Percentiles rank a stretch among this genome's conserved stretches.
Evolutionary conservation across 805 yeast species (phyloP).

Genomic region (Vanderwaltozyma polyspora): DNA sequence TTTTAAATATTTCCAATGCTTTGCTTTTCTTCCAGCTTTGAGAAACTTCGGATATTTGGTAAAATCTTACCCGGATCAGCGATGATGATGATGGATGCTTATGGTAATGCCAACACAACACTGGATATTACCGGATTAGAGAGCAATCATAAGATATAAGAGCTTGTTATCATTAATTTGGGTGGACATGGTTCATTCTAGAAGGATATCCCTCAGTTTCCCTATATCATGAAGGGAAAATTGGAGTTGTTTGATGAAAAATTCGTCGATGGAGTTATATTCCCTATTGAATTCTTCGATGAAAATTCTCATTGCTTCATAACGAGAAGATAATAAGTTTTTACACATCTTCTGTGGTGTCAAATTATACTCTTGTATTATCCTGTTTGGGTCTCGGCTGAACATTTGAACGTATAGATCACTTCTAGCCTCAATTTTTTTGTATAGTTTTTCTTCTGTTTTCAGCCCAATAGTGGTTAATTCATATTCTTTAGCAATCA

Average conservation of each 20-base stretch:
- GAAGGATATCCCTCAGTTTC: slow-evolving; percentile 26
- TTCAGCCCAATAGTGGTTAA: slow-evolving; percentile 54
- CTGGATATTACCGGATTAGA: too few relatives aligned
- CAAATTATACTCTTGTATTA: slow-evolving; percentile 18
- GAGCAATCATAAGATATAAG: too few relatives aligned
- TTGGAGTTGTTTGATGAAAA: slow-evolving; percentile 34
- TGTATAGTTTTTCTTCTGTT: slow-evolving; percentile 29
- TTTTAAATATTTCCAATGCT: too few relatives aligned
- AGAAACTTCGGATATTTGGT: too few relatives aligned
- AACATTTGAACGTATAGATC: slow-evolving; percentile 26
- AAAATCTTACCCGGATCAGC: too few relatives aligned
- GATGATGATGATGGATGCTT: too few relatives aligned
- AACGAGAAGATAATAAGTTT: slow-evolving; percentile 50
- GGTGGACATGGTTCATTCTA: slow-evolving; percentile 12
- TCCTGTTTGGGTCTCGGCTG: slow-evolving; percentile 18
- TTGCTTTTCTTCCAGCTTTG: too few relatives aligned
- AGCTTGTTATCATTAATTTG: too few relatives aligned
- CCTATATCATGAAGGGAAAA: slow-evolving; percentile 36
- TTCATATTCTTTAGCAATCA: slow-evolving; percentile 66
- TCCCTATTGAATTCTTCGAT: slow-evolving; percentile 40
- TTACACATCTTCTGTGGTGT: slow-evolving; percentile 39
- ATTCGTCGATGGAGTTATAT: slow-evolving; percentile 45
- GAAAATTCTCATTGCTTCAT: slow-evolving; percentile 60
- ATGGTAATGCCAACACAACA: too few relatives aligned
- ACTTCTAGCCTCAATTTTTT: slow-evolving; percentile 27